These are phyloP conservation scores for Sclerotinia spermophila DNA, from an alignment of 2,329 filamentous ascomycete species.

Conservation along the genomic window DNA sequence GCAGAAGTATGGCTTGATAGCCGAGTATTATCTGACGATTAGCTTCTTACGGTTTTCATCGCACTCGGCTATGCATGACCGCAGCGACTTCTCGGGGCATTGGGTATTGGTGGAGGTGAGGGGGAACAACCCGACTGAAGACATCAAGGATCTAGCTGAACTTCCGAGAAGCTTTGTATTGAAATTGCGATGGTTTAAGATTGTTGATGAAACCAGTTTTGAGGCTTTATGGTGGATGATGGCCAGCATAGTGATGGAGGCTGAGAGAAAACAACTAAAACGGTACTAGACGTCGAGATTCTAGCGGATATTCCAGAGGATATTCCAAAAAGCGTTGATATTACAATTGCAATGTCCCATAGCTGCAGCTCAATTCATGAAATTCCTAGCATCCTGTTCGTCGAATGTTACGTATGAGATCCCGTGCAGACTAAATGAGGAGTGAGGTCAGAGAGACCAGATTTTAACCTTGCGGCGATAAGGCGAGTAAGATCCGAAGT, in stretches of 20 bases:
- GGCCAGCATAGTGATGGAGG: background rate
- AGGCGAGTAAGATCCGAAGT: background rate
- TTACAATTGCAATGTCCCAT: background rate
- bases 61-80: no score
- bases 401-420: background rate
- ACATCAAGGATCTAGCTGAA: no score
- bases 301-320: background rate
- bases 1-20: conserved; percentile 29
- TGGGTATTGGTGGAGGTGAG: no score
- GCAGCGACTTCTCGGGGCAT: no score
- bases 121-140: no score
- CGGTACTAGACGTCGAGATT: background rate
- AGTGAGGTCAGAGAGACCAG: background rate
- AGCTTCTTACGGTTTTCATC: background rate
- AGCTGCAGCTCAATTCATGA: background rate
- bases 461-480: background rate
- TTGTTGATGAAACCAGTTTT: background rate
- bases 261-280: background rate
- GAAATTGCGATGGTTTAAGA: background rate
- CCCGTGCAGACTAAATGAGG: background rate
- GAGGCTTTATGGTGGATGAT: background rate
- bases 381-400: background rate
- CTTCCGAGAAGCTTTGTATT: background rate
- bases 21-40: background rate
- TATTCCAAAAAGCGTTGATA: background rate